phyloP scores from a whole-genome alignment of 495 filamentous ascomycete species.

The Rostrohypoxylon terebratum region DNA sequence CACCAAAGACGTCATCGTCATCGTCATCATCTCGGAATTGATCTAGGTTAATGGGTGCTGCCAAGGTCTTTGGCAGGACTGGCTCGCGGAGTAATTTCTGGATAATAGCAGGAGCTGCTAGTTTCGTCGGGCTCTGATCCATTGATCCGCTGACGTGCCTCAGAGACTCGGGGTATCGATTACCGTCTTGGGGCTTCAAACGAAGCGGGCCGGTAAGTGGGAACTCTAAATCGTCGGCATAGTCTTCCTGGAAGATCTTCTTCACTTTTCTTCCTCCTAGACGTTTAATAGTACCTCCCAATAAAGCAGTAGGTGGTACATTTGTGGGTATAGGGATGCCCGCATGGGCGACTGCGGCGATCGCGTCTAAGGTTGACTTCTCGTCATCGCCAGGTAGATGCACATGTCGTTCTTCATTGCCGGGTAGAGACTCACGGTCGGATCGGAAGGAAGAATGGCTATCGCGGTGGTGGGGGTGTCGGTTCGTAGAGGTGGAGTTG shows the following conservation, averaged over 20 bases:
- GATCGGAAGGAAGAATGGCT: conserved; percentile 83
- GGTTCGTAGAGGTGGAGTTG: conserved; percentile 69
- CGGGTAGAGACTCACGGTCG: conserved; percentile 77
- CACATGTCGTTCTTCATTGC: conserved; percentile 88
- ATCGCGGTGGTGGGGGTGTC: conserved; percentile 69
- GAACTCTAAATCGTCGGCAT: conserved; percentile 90
- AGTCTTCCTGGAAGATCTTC: conserved; percentile 85
- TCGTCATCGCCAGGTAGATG: conserved; percentile 83
- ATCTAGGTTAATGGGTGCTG: conserved; percentile 63
- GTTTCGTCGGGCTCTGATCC: conserved; percentile 57
- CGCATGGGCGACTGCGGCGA: conserved; percentile 84
- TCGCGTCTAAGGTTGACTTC: conserved; percentile 80
- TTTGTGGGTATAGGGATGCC: conserved; percentile 92
- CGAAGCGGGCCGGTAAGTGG: conserved; percentile 71
- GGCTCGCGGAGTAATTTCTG: conserved; percentile 36
- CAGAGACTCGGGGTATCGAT: conserved; percentile 74
- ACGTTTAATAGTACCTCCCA: conserved; percentile 94
- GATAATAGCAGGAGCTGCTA: conserved; percentile 29
- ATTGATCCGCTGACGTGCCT: conserved; percentile 69
- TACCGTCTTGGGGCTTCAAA: conserved; percentile 69
- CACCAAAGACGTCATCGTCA: conserved; percentile 70
- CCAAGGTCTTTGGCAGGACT: conserved; percentile 40
- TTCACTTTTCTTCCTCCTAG: conserved; percentile 83
- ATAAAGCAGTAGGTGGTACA: conserved; percentile 90
- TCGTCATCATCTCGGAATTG: conserved; percentile 71